Base-by-base conservation (phyloP, 768 basidiomycete species). In the Dentipellis fragilis region DNA sequence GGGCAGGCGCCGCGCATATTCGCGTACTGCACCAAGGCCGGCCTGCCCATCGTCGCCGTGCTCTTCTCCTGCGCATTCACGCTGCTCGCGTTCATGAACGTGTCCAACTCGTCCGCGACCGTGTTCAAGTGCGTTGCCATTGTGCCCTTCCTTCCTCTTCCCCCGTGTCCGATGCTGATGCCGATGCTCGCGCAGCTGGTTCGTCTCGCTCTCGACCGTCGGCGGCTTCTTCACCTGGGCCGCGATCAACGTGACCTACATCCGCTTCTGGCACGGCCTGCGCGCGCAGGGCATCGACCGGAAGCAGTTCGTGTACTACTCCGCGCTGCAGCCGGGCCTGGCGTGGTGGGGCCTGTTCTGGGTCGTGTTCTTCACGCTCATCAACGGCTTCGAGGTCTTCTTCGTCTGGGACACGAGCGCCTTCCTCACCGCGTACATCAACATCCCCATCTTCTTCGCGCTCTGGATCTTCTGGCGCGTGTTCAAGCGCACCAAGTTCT, bases 321-420 rank as follows among this genome's bases (percentile, higher is more conserved):
- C 79, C 60, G 59, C 63, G 2, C 67, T 84, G 23, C 85, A 87
- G 63, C 87, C 87, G 0, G 89, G 78, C 60, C 67, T 87, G 37
- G 71, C 85, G 14, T 83, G 79, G 66, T 87, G 86, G 80, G 87
- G 83, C 21, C 69, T 85, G 49, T 76, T 79, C 67, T 85, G 86
- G 81, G 80, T 76, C 11, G 49, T 69, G 2, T 63, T 87, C 62
- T 83, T 85, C 68, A 82, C 81, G 65, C 70, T 79, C 68, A 68
- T 80, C 66, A 78, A 73, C 62, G 79, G 79, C 7, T 75, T 78
- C 63, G 65, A 69, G 9, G 81, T 86, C 23, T 88, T 87, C 73
- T 88, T 79, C 71, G 55, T 72, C 53, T 87, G 82, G 71, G 77
- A 74, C 55, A 73, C 77, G 8, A 66, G 79, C 2, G 70, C 66